Evolutionary conservation across 257 asterid species (phyloP).

Genomic region (Solanum pennellii): DNA sequence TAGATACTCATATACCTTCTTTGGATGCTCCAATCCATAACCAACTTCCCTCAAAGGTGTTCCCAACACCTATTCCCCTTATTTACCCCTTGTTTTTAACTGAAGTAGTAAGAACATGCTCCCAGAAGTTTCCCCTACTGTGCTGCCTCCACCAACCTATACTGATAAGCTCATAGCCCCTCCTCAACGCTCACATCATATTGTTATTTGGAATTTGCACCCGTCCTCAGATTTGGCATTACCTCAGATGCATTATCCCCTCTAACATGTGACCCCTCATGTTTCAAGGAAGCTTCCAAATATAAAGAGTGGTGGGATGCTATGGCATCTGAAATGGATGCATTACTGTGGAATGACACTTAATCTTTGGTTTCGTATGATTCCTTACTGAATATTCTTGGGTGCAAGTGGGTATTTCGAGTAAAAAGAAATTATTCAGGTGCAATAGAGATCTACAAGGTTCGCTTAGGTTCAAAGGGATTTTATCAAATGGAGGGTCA

Average conservation of each 20-base stretch:
- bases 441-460: neutral
- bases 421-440: neutral
- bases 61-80: neutral
- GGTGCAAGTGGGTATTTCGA: neutral
- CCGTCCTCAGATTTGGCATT: neutral
- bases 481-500: neutral
- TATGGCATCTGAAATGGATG: neutral
- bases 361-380: neutral
- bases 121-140: neutral
- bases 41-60: neutral
- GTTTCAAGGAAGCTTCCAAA: neutral
- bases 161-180: neutral
- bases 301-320: neutral
- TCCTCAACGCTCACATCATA: neutral
- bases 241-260: neutral
- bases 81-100: neutral
- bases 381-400: neutral
- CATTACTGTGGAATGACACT: neutral
- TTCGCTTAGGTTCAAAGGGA: neutral
- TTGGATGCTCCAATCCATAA: neutral
- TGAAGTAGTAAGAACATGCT: neutral
- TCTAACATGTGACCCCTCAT: neutral
- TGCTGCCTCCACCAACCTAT: neutral
- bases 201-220: neutral
- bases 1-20: neutral